Conservation (phyloP, 139 green algal species). For the Spirogloea muscicola region DNA sequence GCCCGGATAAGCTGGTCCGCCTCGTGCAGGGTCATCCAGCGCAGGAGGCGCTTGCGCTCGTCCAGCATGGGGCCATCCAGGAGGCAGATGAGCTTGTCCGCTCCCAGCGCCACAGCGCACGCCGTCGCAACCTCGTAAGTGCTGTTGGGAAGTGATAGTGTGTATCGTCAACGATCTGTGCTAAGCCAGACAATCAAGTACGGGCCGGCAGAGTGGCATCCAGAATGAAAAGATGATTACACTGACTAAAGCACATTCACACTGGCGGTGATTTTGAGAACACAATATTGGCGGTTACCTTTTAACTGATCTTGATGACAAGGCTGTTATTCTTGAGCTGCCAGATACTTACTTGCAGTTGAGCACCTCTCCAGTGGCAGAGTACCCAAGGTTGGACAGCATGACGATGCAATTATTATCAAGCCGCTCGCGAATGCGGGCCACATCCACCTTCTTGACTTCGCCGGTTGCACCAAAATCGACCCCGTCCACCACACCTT, state of each 20-base stretch:
- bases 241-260: too few species aligned
- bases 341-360: slow-evolving; percentile 84
- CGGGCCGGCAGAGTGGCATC: too few species aligned
- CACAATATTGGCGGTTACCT: too few species aligned
- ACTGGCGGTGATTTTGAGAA: too few species aligned
- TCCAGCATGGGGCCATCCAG: slow-evolving; percentile 19
- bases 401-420: slow-evolving; percentile 81
- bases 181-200: too few species aligned
- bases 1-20: slow-evolving; percentile 24
- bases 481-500: slow-evolving; percentile 82
- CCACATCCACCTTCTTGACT: slow-evolving; percentile 75
- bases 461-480: slow-evolving; percentile 84
- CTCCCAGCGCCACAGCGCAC: slow-evolving; percentile 63
- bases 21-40: slow-evolving; percentile 35
- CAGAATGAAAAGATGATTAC: too few species aligned
- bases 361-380: slow-evolving; percentile 78
- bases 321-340: too few species aligned
- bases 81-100: slow-evolving; percentile 92
- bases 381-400: slow-evolving; percentile 80
- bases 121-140: slow-evolving; percentile 79
- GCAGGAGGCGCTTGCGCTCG: slow-evolving; percentile 11
- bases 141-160: too few species aligned
- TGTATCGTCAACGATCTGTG: too few species aligned
- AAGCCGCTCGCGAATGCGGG: slow-evolving; percentile 74
- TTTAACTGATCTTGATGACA: too few species aligned